Conservation (phyloP, 495 filamentous ascomycete genomes). For the Aspergillus kassunensis region DNA sequence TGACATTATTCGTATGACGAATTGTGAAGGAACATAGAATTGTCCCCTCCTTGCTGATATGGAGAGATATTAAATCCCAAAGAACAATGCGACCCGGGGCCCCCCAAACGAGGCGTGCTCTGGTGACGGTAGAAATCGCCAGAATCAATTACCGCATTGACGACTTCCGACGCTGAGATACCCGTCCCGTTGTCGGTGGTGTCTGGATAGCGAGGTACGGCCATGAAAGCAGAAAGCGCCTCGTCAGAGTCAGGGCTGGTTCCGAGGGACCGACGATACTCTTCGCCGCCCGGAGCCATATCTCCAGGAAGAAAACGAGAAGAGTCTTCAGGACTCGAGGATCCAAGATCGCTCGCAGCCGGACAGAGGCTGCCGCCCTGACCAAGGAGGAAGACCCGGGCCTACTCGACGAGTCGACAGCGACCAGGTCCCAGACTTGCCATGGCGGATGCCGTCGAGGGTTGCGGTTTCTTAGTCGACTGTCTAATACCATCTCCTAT, state of each 20-base stretch:
- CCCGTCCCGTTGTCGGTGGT: slow-evolving; percentile 17
- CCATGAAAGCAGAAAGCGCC: slow-evolving; percentile 31
- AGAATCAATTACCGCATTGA: slow-evolving; percentile 27
- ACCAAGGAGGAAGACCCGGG: no score
- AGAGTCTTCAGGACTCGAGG: background rate
- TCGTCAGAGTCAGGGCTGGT: slow-evolving; percentile 6
- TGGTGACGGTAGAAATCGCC: slow-evolving; percentile 6
- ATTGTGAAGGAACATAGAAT: no score
- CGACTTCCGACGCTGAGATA: slow-evolving; percentile 24
- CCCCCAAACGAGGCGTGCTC: background rate
- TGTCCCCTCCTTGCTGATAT: no score
- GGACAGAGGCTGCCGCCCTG: no score
- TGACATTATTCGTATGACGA: no score
- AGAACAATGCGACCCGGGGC: background rate
- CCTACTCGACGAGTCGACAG: no score
- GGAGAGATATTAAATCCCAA: no score
- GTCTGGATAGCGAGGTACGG: slow-evolving; percentile 31
- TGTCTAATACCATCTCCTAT: slow-evolving; percentile 60
- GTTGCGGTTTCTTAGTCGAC: slow-evolving; percentile 31
- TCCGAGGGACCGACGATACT: background rate
- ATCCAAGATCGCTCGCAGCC: no score
- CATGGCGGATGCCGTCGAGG: slow-evolving; percentile 27
- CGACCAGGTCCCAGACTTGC: no score
- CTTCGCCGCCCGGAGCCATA: slow-evolving; percentile 2
- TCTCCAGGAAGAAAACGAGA: background rate